Evolutionary conservation across 371 early-diverging fungal species (phyloP), one percentile per base, ranked within the genome.

Genomic region (Zopfochytrium polystomum): DNA sequence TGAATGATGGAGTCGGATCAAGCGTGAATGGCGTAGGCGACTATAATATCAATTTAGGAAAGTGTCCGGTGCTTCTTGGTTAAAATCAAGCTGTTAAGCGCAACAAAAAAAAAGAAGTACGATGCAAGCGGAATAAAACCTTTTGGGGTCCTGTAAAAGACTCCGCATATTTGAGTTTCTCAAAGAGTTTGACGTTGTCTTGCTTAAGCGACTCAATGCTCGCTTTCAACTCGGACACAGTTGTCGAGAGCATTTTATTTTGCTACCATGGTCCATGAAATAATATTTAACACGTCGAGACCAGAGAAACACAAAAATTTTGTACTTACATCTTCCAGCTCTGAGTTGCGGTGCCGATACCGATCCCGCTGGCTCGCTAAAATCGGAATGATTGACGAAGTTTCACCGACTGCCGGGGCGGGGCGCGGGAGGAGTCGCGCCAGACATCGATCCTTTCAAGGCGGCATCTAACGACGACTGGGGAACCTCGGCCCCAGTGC

Each of bases 321-420:
- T 11, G 1, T 11, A 22, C 57, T 4, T 29, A 76, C 73, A 62
- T 89, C 89, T 57, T 92, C 93, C 23, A 93, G 75, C 60, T 93
- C 93, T 4, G 80, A 73, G 65, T 88, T 90, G 23, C 90, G 78
- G 55, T 90, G 89, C 43, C 90, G 75, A 77, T 92, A 94, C 20
- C 95, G 78, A 69, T 95, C 93, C 20, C 95, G 80, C 66, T 95
- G 95, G 25, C 85, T 82, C 9, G 92, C 90, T 18, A 95, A 81
- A 55, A 95, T 92, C 3, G 90, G 88, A 27, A 93, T 65, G 43
- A 93, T 86, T 22, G 85, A 81, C 47, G 66, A 53, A 20, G 55
- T 54, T 27, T 50, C 6, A 25, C 29, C 13, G n/a, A 13, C 18
- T 35, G 22, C 27, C 25, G 38, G 11, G 20, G 54, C 15, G n/a